Evolutionary conservation across 148 eudicot species (phyloP), one percentile per base, ranked within the genome.

Genomic region (Rheum nobile): DNA sequence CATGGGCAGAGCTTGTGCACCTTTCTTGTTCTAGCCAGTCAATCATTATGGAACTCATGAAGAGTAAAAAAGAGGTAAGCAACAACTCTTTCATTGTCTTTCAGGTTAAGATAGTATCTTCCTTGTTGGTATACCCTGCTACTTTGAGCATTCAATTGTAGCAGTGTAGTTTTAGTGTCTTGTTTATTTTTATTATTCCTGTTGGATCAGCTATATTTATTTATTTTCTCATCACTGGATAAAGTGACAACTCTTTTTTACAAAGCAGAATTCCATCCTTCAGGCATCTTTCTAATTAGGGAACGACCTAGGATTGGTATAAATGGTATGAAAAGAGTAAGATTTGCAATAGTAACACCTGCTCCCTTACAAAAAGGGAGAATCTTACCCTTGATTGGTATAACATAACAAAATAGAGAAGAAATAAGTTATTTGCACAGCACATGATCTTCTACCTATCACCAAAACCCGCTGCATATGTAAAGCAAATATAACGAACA

Each of bases 61-160:
- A 82, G 82, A 88, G 84, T 77, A 87, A 83, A 80, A 86, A 88
- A 79, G 99, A 96, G 99, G 99, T 83, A 85, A 88, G 89, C 78
- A 48, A 70, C 37, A 39, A 57, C 71, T 75, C 57, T 39, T 47
- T 34, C 21, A 44, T 22, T 24, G 57, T 44, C 24, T 47, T 19
- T 72, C 47, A 17, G 26, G 19, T 71, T 12, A 9, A 57, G 3
- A 67, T 34, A 32, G 14, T 28, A 4, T 11, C 14, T 26, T 37
- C 57, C 46, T 28, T 72, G 57, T 72, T 3, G 71, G 11, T 38
- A 32, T 67, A 31, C 22, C 12, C 17, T 65, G 35, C 29, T 22
- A 52, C 28, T 54, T 54, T 8, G 29, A 54, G 61, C 31, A 21
- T 21, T 54, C 52, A 22, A 4, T 54, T 54, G 61, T 54, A 22